These are phyloP conservation scores for Fusarium mundagurra DNA, from an alignment of 2,329 filamentous ascomycete genomes.

Conservation along the genomic window DNA sequence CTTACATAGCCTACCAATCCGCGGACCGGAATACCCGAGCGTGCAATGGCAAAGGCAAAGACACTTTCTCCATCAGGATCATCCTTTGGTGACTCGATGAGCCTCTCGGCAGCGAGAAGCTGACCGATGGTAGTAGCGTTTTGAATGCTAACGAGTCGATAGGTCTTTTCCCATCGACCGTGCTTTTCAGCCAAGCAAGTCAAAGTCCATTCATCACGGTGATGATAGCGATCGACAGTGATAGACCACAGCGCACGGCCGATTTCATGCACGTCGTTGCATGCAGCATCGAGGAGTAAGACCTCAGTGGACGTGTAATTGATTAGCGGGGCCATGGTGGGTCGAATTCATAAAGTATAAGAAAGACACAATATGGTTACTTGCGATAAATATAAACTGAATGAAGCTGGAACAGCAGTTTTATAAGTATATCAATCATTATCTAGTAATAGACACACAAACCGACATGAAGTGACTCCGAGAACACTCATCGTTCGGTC, in stretches of 20 bases:
- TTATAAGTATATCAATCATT: too few relatives aligned
- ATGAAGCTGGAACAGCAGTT: too few relatives aligned
- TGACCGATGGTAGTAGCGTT: background rate
- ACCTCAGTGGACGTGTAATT: background rate
- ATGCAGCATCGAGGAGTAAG: background rate
- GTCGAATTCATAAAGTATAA: background rate
- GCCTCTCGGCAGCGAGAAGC: background rate
- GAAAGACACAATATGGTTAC: too few relatives aligned
- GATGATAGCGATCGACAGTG: slow-evolving; percentile 4
- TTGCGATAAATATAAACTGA: too few relatives aligned
- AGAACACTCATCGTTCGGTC: too few relatives aligned
- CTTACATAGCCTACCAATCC: background rate
- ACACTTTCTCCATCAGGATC: background rate
- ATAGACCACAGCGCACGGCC: slow-evolving; percentile 15
- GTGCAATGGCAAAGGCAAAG: background rate
- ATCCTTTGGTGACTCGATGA: background rate
- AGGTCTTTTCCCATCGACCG: background rate
- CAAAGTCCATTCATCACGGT: slow-evolving; percentile 14
- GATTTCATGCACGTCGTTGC: slow-evolving; percentile 4
- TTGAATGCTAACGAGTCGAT: background rate
- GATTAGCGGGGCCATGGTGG: background rate
- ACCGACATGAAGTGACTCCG: too few relatives aligned
- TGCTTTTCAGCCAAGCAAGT: slow-evolving; percentile 5
- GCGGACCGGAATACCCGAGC: background rate
- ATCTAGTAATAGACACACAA: too few relatives aligned